These are phyloP conservation scores for Mycena belliarum DNA, from an alignment of 768 basidiomycete genomes.

Conservation along the genomic window DNA sequence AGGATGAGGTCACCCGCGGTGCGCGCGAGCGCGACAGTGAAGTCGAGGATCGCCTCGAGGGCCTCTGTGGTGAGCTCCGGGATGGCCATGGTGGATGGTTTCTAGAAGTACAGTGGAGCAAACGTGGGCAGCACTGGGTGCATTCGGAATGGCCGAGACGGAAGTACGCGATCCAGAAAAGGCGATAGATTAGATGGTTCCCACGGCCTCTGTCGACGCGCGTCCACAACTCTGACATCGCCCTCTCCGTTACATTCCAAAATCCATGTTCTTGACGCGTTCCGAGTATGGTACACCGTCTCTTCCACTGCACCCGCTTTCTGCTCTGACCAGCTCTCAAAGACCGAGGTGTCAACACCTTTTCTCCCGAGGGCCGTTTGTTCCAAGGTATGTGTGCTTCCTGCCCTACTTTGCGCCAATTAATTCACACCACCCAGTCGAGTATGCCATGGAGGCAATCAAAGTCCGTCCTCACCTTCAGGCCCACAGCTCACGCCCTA, in stretches of 20 bases:
- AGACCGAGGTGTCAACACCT: conserved; percentile 99
- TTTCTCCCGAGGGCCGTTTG: conserved; percentile 96
- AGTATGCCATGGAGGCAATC: conserved; percentile 99
- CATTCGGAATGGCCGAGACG: too few species aligned
- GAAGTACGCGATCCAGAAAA: neutral
- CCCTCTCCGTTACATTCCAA: neutral
- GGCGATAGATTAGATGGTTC: conserved; percentile 33
- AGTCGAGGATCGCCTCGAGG: conserved; percentile 63
- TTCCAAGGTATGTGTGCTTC: conserved; percentile 79
- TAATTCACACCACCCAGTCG: conserved; percentile 57
- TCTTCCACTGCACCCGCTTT: neutral
- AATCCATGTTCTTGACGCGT: conserved; percentile 86
- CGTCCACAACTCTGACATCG: conserved; percentile 23
- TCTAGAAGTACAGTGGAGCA: neutral
- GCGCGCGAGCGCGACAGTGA: conserved; percentile 70
- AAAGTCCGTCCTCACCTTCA: conserved; percentile 56
- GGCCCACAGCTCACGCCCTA: conserved; percentile 1
- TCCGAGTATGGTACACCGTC: conserved; percentile 82
- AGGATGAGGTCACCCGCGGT: conserved; percentile 76
- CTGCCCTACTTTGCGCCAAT: conserved; percentile 9
- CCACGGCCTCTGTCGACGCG: conserved; percentile 24
- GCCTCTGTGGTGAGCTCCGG: conserved; percentile 37
- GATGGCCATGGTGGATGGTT: conserved; percentile 32
- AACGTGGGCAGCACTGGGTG: too few species aligned
- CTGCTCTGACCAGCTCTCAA: conserved; percentile 7